Percentiles rank a stretch among this genome's conserved stretches.
phyloP scores from a whole-genome alignment of 2,329 filamentous ascomycete genomes.

The Cordyceps cateniannulata region DNA sequence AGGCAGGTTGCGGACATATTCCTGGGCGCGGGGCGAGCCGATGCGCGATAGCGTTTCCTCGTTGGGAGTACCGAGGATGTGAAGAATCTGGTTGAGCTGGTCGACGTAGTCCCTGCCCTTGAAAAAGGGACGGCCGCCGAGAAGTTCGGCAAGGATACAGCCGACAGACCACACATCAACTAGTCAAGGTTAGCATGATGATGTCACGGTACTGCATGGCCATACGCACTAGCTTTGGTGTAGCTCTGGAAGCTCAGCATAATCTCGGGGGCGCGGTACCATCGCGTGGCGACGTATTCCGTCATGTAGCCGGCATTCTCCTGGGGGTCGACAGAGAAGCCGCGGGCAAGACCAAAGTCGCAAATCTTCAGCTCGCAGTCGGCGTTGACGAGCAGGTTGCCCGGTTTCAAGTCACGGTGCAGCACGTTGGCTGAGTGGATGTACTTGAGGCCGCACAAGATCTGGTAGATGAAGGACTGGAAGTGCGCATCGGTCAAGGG shows the following conservation, averaged over 20 bases:
- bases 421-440: slow-evolving; percentile 98
- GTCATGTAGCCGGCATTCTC: slow-evolving; percentile 99
- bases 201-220: neutral
- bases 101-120: slow-evolving; percentile 99
- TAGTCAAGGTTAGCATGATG: slow-evolving; percentile 29
- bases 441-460: slow-evolving; percentile 96
- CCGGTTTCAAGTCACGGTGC: slow-evolving; percentile 94
- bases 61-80: slow-evolving; percentile 94
- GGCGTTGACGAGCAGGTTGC: slow-evolving; percentile 94
- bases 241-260: slow-evolving; percentile 99
- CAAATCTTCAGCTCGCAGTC: slow-evolving; percentile 99
- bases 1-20: slow-evolving; percentile 95
- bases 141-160: slow-evolving; percentile 91
- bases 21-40: slow-evolving; percentile 89
- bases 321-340: slow-evolving; percentile 94
- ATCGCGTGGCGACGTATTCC: slow-evolving; percentile 95
- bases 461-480: slow-evolving; percentile 99
- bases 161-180: slow-evolving; percentile 99
- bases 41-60: slow-evolving; percentile 92
- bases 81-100: slow-evolving; percentile 97
- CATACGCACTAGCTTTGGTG: slow-evolving; percentile 93
- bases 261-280: slow-evolving; percentile 92
- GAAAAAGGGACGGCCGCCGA: slow-evolving; percentile 96
- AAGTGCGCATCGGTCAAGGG: slow-evolving; percentile 97
- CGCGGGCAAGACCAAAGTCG: slow-evolving; percentile 93